Evolutionary conservation across 176 grass and related monocot genomes (phyloP), one percentile per base, ranked within the genome.

Genomic region (Zoysia japonica): DNA sequence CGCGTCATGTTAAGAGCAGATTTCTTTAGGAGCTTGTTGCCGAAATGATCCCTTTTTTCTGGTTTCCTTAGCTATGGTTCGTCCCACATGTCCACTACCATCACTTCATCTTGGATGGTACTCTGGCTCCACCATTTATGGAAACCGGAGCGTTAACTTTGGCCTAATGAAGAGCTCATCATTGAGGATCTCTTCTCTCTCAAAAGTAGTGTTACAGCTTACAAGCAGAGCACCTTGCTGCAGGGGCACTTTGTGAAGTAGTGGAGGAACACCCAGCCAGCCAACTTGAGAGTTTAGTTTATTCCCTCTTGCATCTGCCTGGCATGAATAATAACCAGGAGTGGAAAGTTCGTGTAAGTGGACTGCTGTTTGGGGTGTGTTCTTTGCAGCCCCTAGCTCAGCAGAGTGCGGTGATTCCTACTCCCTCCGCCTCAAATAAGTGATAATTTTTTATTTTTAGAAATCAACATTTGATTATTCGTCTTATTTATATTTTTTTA

Each of bases 301-400:
- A 86, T 86, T 53, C 51, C 49, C 67, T 72, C 47, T 78, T 85
- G 68, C 83, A 59, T 16, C 68, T n/a, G 75, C 61, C 61, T 80
- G 68, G 61, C 61, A 80, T 50, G 84, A 80, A 86, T 86, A 86
- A 80, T 80, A 70, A 74, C 85, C 89, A 78, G 36, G 79, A 85
- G 16, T 85, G 82, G 89, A 65, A 91, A 88, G 72, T 78, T 54
- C 74, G 41, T 57, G 63, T 57, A 67, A 81, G 82, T 77, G 84
- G 72, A 64, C 70, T 73, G 64, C 72, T 68, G 61, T 65, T 79
- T 82, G 28, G 57, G 77, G 85, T 55, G 85, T 83, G 66, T 74
- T 82, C 82, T 85, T 85, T 76, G 64, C 83, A 82, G 77, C 60
- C 47, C 89, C 13, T 68, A 75, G 70, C 61, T 42, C 84, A 74